Conservation (phyloP, 2,329 filamentous ascomycete species). For the Hirsutella thompsonii region DNA sequence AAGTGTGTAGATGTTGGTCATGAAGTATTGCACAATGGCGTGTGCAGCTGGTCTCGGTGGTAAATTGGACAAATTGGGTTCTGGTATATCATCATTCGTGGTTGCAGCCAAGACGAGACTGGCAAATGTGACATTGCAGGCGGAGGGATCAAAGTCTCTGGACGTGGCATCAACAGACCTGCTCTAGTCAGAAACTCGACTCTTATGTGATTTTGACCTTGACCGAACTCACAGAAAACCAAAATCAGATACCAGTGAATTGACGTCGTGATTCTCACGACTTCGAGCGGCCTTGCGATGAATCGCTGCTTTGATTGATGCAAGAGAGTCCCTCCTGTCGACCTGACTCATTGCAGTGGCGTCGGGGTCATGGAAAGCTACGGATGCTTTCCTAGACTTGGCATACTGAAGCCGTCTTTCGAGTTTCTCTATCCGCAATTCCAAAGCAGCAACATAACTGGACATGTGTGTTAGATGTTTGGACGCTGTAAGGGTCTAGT, state of each 20-base stretch:
- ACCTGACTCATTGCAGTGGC: slow-evolving; percentile 18
- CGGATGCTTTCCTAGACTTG: slow-evolving; percentile 56
- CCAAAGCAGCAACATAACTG: slow-evolving; percentile 88
- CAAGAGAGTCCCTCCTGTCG: slow-evolving; percentile 52
- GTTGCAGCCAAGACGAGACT: slow-evolving; percentile 77
- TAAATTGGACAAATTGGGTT: slow-evolving; percentile 45
- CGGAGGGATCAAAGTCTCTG: slow-evolving; percentile 81
- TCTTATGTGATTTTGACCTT: no score
- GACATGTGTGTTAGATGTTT: not conserved
- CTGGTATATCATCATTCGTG: slow-evolving; percentile 58
- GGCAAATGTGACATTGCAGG: slow-evolving; percentile 84
- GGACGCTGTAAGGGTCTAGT: no score
- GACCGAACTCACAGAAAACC: slow-evolving; percentile 68
- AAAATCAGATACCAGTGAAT: slow-evolving; percentile 87
- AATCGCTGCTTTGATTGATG: slow-evolving; percentile 47
- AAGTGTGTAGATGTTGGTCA: slow-evolving; percentile 67
- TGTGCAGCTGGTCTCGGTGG: slow-evolving; percentile 58
- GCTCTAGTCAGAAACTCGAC: not conserved
- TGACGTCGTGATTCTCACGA: slow-evolving; percentile 73
- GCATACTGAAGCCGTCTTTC: slow-evolving; percentile 65
- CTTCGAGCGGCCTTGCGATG: slow-evolving; percentile 50
- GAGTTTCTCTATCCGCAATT: slow-evolving; percentile 78
- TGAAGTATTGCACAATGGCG: slow-evolving; percentile 67
- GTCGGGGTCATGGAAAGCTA: slow-evolving; percentile 51
- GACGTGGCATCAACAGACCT: slow-evolving; percentile 92